Evolutionary conservation across 352 stramenopile species (phyloP), one percentile per base, ranked within the genome.

Genomic region (Globisporangium yorkense): DNA sequence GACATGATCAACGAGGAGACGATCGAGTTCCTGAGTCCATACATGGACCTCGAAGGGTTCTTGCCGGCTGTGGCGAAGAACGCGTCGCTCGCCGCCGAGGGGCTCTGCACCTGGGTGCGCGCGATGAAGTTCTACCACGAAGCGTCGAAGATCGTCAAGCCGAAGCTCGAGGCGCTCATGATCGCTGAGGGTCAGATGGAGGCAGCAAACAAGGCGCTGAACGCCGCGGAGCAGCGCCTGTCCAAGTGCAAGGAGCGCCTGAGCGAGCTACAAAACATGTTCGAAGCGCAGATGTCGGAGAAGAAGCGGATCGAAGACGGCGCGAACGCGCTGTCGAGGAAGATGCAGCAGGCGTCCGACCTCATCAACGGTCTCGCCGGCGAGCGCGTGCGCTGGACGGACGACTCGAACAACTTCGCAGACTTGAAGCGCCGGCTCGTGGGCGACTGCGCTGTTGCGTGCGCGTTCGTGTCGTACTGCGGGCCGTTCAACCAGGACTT

Each of bases 41-140:
- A 99, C 74, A 91, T 99, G 67, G 93, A 99, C n/a, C 75, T 99
- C 0, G 92, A 98, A 63, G 87, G 94, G 5, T 99, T 99, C 69
- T 87, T 96, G 27, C 85, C 96, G 0, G 86, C 81, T 15, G 94
- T 99, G 6, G 97, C 96, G 21, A 99, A 99, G 77, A 98, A 98
- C 50, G 97, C 96, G 0, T 98, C 93, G 49, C 85, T 91, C 3
- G 96, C 96, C 48, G 96, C 96, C 1, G 96, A 99, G 68, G 96
- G 96, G 3, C 71, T 99, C 29, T 99, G 97, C 64, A 98, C 90
- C 27, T 99, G 96, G 88, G 96, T 98, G 56, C 77, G 88, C 37
- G 97, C 97, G 1, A 99, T 99, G 97, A 98, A 98, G 64, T 98
- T 96, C 61, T 99, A 99, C 75, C 96, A 99, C 71, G 92, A 99